Percentiles rank a stretch among this genome's conserved stretches.
Conservation (phyloP, 805 yeast genomes). For the Metschnikowia similis region DNA sequence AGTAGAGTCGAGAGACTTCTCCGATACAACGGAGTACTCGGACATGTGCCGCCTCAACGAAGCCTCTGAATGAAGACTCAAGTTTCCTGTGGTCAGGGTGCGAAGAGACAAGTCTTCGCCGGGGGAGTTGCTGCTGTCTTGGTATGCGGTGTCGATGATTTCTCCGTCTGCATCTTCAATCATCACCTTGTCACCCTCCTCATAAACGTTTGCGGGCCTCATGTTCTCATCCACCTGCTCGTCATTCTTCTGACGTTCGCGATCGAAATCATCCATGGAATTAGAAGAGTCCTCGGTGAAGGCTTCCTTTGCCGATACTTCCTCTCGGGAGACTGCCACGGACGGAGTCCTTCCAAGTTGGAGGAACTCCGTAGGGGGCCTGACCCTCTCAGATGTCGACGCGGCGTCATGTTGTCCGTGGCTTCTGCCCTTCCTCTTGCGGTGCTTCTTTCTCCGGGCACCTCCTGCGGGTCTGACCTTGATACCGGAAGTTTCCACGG, state of each 20-base stretch:
- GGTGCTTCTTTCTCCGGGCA: constrained; percentile 49
- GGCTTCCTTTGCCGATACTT: background rate
- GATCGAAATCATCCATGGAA: background rate
- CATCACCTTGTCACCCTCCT: constrained; percentile 66
- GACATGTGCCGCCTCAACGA: constrained; percentile 37
- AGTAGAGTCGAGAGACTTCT: constrained; percentile 4
- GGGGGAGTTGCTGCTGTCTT: constrained; percentile 4
- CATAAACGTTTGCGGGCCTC: constrained; percentile 38
- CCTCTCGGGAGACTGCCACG: constrained; percentile 5
- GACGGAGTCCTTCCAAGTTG: constrained; percentile 34
- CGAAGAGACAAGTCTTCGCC: background rate
- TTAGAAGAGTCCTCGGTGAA: constrained; percentile 2
- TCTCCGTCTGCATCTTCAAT: constrained; percentile 87
- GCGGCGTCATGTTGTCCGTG: constrained; percentile 14
- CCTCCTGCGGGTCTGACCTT: constrained; percentile 75
- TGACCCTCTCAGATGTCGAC: constrained; percentile 22
- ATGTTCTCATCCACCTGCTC: constrained; percentile 3
- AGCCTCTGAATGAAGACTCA: constrained; percentile 37
- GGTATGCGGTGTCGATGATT: constrained; percentile 53
- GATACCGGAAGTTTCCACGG: constrained; percentile 59
- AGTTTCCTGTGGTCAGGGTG: background rate
- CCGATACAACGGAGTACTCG: constrained; percentile 29
- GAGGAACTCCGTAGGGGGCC: constrained; percentile 38
- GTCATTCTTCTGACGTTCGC: background rate
- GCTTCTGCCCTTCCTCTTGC: constrained; percentile 32